Percentiles rank a stretch among this genome's conserved stretches.
Conservation (phyloP, 2,329 filamentous ascomycete genomes). For the Fusarium sp. region DNA sequence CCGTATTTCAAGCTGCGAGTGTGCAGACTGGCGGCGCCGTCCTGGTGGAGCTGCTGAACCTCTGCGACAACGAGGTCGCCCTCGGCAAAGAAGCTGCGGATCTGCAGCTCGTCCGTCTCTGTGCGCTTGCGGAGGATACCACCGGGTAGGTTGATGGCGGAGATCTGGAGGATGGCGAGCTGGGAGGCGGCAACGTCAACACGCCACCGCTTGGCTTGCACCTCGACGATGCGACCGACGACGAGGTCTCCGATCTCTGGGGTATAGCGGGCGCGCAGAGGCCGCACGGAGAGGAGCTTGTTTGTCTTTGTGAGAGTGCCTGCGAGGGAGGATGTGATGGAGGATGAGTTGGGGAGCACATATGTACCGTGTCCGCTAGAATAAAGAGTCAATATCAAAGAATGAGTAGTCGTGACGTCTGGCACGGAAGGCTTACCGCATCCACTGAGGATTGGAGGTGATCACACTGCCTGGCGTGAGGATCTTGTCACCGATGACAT, state of each 20-base stretch:
- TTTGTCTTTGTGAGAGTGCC: slow-evolving; percentile 93
- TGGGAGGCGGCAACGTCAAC: slow-evolving; percentile 92
- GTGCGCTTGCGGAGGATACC: slow-evolving; percentile 91
- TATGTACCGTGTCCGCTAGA: slow-evolving; percentile 91
- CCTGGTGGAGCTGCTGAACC: slow-evolving; percentile 87
- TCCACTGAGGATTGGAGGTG: slow-evolving; percentile 95
- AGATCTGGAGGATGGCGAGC: slow-evolving; percentile 84
- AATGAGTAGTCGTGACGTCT: slow-evolving; percentile 3
- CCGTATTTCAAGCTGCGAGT: slow-evolving; percentile 93
- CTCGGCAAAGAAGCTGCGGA: slow-evolving; percentile 95
- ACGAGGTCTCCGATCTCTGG: slow-evolving; percentile 97
- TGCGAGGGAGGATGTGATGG: slow-evolving; percentile 89
- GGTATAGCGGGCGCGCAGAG: slow-evolving; percentile 89
- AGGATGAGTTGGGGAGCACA: slow-evolving; percentile 66
- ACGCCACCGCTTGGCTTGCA: slow-evolving; percentile 93
- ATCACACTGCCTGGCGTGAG: slow-evolving; percentile 91
- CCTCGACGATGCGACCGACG: slow-evolving; percentile 90
- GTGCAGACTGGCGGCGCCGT: slow-evolving; percentile 87
- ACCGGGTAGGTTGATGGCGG: slow-evolving; percentile 92
- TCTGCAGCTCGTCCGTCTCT: slow-evolving; percentile 95
- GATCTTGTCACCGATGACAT: slow-evolving; percentile 63
- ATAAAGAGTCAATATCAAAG: slow-evolving; percentile 16
- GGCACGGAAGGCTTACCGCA: slow-evolving; percentile 66
- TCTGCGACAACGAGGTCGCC: slow-evolving; percentile 94
- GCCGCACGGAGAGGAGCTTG: slow-evolving; percentile 91